A percentile compares a stretch with the other conserved stretches of the same genome.
These are phyloP conservation scores for Tetrahymena borealis DNA, from an alignment of 73 alveolate genomes.

Conservation along the genomic window DNA sequence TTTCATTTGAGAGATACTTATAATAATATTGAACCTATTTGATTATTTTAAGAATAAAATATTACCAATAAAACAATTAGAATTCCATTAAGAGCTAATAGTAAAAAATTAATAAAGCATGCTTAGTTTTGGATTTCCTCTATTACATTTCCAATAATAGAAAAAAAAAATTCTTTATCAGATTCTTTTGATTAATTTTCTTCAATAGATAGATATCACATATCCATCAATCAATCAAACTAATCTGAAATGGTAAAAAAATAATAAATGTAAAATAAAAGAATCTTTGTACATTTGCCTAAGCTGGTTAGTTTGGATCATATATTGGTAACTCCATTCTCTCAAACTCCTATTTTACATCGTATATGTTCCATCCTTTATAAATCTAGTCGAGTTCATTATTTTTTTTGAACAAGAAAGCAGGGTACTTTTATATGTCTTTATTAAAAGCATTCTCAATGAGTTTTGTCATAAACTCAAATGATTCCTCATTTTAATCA, in stretches of 20 bases:
- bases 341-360: slow-evolving; percentile 13
- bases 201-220: no score
- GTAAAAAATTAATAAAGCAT: no score
- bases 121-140: no score
- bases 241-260: no score
- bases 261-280: background rate
- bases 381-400: background rate
- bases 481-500: slow-evolving; percentile 14
- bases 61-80: no score
- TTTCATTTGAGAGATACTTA: slow-evolving; percentile 30
- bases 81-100: no score
- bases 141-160: no score
- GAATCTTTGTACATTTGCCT: background rate
- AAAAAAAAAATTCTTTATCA: no score
- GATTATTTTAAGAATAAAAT: no score
- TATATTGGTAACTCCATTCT: slow-evolving; percentile 13
- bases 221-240: no score
- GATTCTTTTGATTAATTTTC: no score
- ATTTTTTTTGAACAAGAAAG: slow-evolving; percentile 6
- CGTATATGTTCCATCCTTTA: slow-evolving; percentile 28
- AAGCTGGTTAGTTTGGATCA: background rate
- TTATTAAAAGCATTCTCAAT: slow-evolving; percentile 15
- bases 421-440: slow-evolving; percentile 7
- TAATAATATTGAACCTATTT: background rate
- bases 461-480: background rate